Base-by-base conservation (phyloP, 495 filamentous ascomycete species). In the Apodospora peruviana region DNA sequence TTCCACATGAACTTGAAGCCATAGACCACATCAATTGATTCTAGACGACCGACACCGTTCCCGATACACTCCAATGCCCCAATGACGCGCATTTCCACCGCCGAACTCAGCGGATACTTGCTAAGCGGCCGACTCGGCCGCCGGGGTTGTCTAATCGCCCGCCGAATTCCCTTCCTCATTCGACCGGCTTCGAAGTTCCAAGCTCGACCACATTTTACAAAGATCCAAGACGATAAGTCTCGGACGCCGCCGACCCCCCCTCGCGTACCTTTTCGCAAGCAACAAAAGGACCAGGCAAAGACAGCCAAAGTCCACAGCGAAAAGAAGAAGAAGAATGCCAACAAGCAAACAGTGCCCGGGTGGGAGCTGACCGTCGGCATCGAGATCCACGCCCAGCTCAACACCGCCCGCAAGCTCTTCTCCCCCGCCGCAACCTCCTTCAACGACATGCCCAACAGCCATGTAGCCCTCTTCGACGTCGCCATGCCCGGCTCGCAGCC, bases 281-380 rank as follows among this genome's bases (percentile, higher is more conserved):
- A 86, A 55, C 72, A 88, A 47, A 89, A 89, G 57, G 84, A 88
- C 45, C 79, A 84, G 49, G 81, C 81, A 4, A 89, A 82, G 57
- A 67, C 60, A 40, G 58, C 66, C 38, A 77, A 71, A 51, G 49
- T 60, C 0, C 58, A 56, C 0, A 68, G 65, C 17, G 63, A 68
- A 50, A 65, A 53, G 38, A 67, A 67, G 48, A 66, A 61, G 27
- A 58, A 58, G n/a, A 78, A 77, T n/a, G 57, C 29, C 44, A 65
- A 71, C 45, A 75, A 73, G 47, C 76, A 79, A 49, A 74, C 70
- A 37, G 66, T 80, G 9, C 70, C 78, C 17, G 73, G 77, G 22
- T 98, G 91, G 91, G 86, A 93, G 54, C 73, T 97, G 58, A 96
- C 91, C 0, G 89, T 95, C 12, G 93, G 93, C 39, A 87, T 99